Conservation (phyloP, 495 filamentous ascomycete genomes). For the Penicillium goetzii region DNA sequence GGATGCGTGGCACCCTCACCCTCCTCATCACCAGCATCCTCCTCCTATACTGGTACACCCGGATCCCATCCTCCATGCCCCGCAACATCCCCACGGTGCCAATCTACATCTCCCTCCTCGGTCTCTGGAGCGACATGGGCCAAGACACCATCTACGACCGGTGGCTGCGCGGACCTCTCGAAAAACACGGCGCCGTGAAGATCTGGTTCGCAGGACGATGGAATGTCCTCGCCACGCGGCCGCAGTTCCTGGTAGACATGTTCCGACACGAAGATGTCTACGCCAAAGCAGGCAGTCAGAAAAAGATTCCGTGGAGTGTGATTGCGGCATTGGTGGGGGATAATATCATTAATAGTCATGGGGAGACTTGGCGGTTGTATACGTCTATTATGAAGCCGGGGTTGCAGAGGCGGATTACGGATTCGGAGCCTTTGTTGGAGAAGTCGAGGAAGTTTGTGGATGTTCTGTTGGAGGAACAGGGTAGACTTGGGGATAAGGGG, state of each 20-base stretch:
- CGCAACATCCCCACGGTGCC: constrained; percentile 37
- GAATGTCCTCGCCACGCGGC: constrained; percentile 43
- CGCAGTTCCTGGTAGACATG: constrained; percentile 46
- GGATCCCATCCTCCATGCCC: constrained; percentile 29
- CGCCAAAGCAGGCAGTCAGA: constrained; percentile 50
- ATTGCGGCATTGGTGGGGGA: constrained; percentile 44
- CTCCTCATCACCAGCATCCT: constrained; percentile 17
- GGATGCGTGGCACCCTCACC: constrained; percentile 2
- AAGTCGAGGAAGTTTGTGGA: constrained; percentile 31
- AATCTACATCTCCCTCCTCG: constrained; percentile 40
- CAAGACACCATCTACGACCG: constrained; percentile 39
- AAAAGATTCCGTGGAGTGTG: constrained; percentile 50
- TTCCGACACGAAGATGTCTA: constrained; percentile 52
- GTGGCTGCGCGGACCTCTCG: constrained; percentile 33
- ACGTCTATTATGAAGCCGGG: constrained; percentile 44
- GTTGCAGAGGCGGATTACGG: constrained; percentile 36
- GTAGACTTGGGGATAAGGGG: background rate
- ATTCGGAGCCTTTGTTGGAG: constrained; percentile 25
- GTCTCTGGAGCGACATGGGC: constrained; percentile 40
- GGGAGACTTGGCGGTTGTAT: constrained; percentile 40
- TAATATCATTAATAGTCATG: constrained; percentile 44
- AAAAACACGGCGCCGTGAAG: constrained; percentile 48
- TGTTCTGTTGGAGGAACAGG: constrained; percentile 24
- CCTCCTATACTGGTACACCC: constrained; percentile 32
- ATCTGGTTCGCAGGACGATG: constrained; percentile 49